These are phyloP conservation scores for Boletus vermiculosoides DNA, from an alignment of 768 basidiomycete species.

Conservation along the genomic window DNA sequence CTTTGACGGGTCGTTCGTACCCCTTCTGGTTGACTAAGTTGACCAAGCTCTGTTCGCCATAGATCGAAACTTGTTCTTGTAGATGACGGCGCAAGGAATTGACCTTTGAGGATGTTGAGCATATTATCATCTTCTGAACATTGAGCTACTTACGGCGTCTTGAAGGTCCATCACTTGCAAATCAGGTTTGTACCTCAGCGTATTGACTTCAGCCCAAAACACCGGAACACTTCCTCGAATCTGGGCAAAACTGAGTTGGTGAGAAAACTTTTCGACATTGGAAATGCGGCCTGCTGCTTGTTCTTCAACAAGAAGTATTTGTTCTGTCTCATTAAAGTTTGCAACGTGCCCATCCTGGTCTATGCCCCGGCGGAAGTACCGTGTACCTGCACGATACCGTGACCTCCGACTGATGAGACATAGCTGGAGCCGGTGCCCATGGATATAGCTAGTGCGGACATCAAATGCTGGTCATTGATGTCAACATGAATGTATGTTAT, in stretches of 20 bases:
- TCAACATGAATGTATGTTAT: background rate
- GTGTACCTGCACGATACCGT: slow-evolving; percentile 91
- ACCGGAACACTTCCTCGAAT: slow-evolving; percentile 91
- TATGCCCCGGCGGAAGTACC: slow-evolving; percentile 94
- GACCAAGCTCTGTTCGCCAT: slow-evolving; percentile 78
- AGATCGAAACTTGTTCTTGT: slow-evolving; percentile 63
- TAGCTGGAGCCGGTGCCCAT: slow-evolving; percentile 76
- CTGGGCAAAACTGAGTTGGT: slow-evolving; percentile 85
- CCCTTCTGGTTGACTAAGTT: slow-evolving; percentile 95
- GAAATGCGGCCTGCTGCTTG: slow-evolving; percentile 42
- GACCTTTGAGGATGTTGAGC: slow-evolving; percentile 43
- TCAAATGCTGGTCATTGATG: slow-evolving; percentile 67
- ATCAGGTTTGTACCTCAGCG: slow-evolving; percentile 93
- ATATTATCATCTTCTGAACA: background rate
- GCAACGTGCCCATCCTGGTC: slow-evolving; percentile 88
- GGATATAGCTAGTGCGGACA: slow-evolving; percentile 69
- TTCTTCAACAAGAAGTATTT: slow-evolving; percentile 78
- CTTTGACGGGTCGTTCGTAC: slow-evolving; percentile 90
- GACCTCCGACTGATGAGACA: slow-evolving; percentile 92
- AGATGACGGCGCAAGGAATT: slow-evolving; percentile 74
- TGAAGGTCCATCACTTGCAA: slow-evolving; percentile 92
- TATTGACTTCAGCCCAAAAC: slow-evolving; percentile 97
- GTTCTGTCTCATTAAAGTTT: slow-evolving; percentile 99
- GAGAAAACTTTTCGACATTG: slow-evolving; percentile 47
- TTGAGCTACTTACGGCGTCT: slow-evolving; percentile 63